These are phyloP conservation scores for Euphorbia tirucalli DNA, from an alignment of 345 rosid species.

Conservation along the genomic window DNA sequence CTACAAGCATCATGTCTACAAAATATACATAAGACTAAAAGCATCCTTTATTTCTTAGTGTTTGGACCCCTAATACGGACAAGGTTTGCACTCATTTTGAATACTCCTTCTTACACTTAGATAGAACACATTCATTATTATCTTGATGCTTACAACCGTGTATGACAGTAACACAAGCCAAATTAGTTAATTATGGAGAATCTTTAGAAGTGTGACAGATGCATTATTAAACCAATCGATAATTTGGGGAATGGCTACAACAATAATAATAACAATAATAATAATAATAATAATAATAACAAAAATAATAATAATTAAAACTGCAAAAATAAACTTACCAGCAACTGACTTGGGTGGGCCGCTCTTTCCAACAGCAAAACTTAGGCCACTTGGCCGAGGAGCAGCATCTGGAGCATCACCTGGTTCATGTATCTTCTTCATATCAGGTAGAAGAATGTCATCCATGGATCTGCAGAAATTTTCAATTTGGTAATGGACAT, in stretches of 20 bases:
- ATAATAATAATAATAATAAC: too few species aligned
- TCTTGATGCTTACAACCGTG: background rate
- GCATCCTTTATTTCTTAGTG: too few species aligned
- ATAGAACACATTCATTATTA: background rate
- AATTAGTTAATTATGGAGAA: background rate
- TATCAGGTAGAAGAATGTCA: slow-evolving; percentile 52
- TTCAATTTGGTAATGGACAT: slow-evolving; percentile 59
- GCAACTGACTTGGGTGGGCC: slow-evolving; percentile 28
- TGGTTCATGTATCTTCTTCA: slow-evolving; percentile 18
- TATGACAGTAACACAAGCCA: slow-evolving; percentile 4
- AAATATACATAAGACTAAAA: too few species aligned
- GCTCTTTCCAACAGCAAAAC: slow-evolving; percentile 63
- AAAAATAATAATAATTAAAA: background rate
- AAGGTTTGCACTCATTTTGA: too few species aligned
- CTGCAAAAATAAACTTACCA: slow-evolving; percentile 38
- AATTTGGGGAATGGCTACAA: background rate
- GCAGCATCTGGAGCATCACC: slow-evolving; percentile 31
- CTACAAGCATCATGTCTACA: too few species aligned
- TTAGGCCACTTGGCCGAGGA: slow-evolving; percentile 69
- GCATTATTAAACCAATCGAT: background rate
- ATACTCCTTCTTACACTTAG: background rate
- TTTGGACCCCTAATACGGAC: too few species aligned
- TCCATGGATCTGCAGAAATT: slow-evolving; percentile 60
- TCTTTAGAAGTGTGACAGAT: background rate
- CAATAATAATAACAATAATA: too few species aligned